phyloP scores from a whole-genome alignment of 306 rosid species.

The Bauhinia variegata region DNA sequence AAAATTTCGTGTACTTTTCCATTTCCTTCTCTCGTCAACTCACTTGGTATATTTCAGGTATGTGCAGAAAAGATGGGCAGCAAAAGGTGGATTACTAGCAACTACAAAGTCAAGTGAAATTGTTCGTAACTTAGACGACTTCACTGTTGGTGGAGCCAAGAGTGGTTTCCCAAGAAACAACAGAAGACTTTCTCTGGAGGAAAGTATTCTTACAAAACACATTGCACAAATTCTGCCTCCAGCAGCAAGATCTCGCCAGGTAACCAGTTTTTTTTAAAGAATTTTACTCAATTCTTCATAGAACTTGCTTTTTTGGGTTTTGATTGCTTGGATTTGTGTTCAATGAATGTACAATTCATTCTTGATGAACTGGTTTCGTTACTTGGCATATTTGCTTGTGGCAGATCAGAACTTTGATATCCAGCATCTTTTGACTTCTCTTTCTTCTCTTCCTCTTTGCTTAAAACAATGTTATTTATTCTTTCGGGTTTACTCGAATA shows the following conservation, averaged over 20 bases:
- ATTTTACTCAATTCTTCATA: constrained; percentile 8
- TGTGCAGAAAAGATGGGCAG: constrained; percentile 70
- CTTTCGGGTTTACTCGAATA: neutral
- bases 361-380: neutral
- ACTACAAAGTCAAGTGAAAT: constrained; percentile 44
- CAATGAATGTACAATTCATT: constrained; percentile 8
- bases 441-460: neutral
- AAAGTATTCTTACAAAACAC: constrained; percentile 60
- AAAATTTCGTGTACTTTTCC: constrained; percentile 26
- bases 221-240: constrained; percentile 40
- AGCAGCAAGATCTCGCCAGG: constrained; percentile 48
- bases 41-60: constrained; percentile 60
- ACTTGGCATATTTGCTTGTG: neutral
- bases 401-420: neutral
- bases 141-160: constrained; percentile 36
- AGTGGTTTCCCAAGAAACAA: constrained; percentile 43
- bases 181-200: constrained; percentile 78
- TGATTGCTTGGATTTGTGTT: neutral
- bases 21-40: constrained; percentile 33
- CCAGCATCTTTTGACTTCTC: neutral
- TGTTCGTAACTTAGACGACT: constrained; percentile 27
- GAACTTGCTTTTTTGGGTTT: neutral
- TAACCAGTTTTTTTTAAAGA: constrained; percentile 40
- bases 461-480: neutral
- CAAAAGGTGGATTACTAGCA: constrained; percentile 40